These are phyloP conservation scores for Tilletia indica DNA, from an alignment of 1,284 basidiomycete species.

Conservation along the genomic window DNA sequence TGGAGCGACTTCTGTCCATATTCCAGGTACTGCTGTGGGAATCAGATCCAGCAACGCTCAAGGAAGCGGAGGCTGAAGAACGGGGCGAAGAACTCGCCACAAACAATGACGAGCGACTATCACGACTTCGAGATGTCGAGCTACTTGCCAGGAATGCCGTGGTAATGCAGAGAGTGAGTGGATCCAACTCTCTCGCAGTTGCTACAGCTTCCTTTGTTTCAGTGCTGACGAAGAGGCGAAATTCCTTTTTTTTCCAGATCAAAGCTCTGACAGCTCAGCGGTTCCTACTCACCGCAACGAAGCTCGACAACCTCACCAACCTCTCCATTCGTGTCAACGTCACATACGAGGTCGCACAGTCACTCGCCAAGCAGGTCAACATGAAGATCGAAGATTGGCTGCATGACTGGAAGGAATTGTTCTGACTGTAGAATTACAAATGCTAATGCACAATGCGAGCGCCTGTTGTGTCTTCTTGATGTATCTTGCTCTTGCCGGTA, in stretches of 20 bases:
- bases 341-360: slow-evolving; percentile 14
- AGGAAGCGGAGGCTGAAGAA: background rate
- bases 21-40: slow-evolving; percentile 79
- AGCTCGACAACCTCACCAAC: background rate
- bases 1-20: slow-evolving; percentile 80
- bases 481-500: too few relatives aligned
- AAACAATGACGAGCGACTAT: background rate
- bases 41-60: slow-evolving; percentile 64
- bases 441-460: background rate
- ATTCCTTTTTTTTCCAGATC: background rate
- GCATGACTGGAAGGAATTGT: slow-evolving; percentile 13
- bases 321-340: background rate
- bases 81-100: background rate
- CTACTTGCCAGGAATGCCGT: background rate
- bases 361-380: background rate
- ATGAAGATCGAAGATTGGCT: slow-evolving; percentile 15
- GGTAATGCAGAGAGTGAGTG: background rate
- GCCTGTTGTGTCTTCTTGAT: background rate
- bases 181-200: background rate
- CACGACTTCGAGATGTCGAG: background rate
- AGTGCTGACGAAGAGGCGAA: background rate
- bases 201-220: background rate
- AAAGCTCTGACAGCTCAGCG: background rate
- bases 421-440: background rate
- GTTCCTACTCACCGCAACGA: slow-evolving; percentile 4